A percentile compares a stretch with the other conserved stretches of the same genome.
Evolutionary conservation across 2,329 filamentous ascomycete genomes (phyloP).

Genomic region (Albophoma yamanashiensis): DNA sequence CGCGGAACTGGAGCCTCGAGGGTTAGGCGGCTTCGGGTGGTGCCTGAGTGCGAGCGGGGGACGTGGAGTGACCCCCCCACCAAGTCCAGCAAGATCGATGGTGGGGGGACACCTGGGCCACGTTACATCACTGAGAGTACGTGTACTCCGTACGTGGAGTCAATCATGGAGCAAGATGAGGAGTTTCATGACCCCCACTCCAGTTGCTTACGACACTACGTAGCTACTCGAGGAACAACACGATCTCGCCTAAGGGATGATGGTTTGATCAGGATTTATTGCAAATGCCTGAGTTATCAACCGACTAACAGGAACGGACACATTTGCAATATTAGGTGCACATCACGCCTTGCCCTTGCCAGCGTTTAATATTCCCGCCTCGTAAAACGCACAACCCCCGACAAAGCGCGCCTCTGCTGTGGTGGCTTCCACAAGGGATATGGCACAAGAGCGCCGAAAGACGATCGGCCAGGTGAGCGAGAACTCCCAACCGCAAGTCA

Average conservation of each 20-base stretch:
- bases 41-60: too few relatives aligned
- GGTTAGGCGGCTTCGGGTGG: too few relatives aligned
- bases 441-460: background rate
- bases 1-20: too few relatives aligned
- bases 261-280: background rate
- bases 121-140: too few relatives aligned
- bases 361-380: background rate
- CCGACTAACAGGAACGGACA: background rate
- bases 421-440: background rate
- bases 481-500: too few relatives aligned
- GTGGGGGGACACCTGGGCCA: background rate
- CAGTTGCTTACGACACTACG: too few relatives aligned
- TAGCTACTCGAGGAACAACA: background rate
- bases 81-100: background rate
- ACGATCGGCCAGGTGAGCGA: constrained; percentile 1
- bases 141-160: too few relatives aligned
- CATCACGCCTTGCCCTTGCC: background rate
- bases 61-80: too few relatives aligned
- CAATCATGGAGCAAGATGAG: too few relatives aligned
- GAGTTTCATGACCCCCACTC: background rate
- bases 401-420: background rate
- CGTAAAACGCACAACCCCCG: background rate
- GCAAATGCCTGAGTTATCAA: too few relatives aligned
- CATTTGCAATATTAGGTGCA: background rate
- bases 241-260: too few relatives aligned